phyloP scores from a whole-genome alignment of 208 protist species.

The Dictyostelium gargantuum region DNA sequence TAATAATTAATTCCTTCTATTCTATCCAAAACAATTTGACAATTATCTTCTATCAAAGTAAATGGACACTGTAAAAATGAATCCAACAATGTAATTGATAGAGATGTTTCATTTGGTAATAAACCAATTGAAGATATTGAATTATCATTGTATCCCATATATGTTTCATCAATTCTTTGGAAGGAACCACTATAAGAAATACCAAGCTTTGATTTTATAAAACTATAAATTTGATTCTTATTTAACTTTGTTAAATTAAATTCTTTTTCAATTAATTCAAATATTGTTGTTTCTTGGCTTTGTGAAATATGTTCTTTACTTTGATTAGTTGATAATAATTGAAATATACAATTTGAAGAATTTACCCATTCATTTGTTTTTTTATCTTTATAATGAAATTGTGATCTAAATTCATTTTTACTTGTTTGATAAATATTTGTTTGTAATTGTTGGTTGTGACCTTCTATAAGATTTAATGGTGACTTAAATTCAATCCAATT shows the following conservation, averaged over 20 bases:
- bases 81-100: not conserved
- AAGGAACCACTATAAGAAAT: not conserved
- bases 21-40: not conserved
- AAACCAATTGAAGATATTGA: not conserved
- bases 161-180: not conserved
- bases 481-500: not conserved
- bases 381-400: not conserved
- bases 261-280: too few species aligned
- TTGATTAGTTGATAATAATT: too few species aligned
- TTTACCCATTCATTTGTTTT: not conserved
- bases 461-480: not conserved
- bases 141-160: not conserved
- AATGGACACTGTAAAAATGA: not conserved
- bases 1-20: not conserved
- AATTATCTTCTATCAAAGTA: not conserved
- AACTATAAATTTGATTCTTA: slow-evolving; percentile 2
- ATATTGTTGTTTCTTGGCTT: too few species aligned
- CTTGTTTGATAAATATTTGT: not conserved
- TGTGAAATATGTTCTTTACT: too few species aligned
- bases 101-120: not conserved
- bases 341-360: not conserved
- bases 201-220: not conserved
- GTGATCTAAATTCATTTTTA: not conserved
- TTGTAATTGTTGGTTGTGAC: not conserved
- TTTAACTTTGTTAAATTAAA: not conserved